Percentiles rank a stretch among this genome's conserved stretches.
phyloP scores from a whole-genome alignment of 2,329 filamentous ascomycete species.

The Venturia asperata region DNA sequence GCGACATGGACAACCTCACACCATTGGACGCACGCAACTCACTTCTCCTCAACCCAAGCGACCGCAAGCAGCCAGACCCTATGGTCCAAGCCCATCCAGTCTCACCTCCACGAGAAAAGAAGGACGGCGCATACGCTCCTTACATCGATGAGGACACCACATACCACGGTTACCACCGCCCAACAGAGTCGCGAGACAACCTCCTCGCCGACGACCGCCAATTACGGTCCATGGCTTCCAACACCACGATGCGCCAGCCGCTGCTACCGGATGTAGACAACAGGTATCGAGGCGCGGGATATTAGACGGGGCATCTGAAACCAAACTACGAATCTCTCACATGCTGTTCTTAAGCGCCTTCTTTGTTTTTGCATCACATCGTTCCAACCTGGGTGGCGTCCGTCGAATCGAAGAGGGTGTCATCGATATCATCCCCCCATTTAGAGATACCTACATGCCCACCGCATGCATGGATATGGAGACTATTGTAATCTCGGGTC shows the following conservation, averaged over 20 bases:
- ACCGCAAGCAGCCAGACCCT: conserved; percentile 7
- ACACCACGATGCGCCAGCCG: conserved; percentile 16
- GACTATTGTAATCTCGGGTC: not conserved
- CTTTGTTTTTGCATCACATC: conserved; percentile 5
- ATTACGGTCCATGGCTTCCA: not conserved
- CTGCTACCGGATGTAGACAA: conserved; percentile 14
- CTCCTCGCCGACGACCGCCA: not conserved
- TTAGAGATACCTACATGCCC: not conserved
- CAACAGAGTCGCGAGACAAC: conserved; percentile 11
- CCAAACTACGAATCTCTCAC: conserved; percentile 5
- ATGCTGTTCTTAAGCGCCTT: conserved; percentile 13
- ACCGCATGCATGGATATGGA: conserved; percentile 2
- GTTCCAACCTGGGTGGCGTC: conserved; percentile 1
- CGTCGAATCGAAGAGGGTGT: not conserved
- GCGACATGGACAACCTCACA: conserved; percentile 74
- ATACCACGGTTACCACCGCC: conserved; percentile 17
- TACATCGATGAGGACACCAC: conserved; percentile 17
- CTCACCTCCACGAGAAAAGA: conserved; percentile 4
- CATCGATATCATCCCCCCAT: not conserved
- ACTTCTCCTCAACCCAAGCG: conserved; percentile 46
- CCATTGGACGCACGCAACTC: conserved; percentile 82
- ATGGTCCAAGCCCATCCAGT: conserved; percentile 9
- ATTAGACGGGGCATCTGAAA: conserved; percentile 1
- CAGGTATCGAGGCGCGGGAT: conserved; percentile 15
- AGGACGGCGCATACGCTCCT: not conserved